Evolutionary conservation across 345 rosid genomes (phyloP).

Genomic region (Pelargonium nanum): DNA sequence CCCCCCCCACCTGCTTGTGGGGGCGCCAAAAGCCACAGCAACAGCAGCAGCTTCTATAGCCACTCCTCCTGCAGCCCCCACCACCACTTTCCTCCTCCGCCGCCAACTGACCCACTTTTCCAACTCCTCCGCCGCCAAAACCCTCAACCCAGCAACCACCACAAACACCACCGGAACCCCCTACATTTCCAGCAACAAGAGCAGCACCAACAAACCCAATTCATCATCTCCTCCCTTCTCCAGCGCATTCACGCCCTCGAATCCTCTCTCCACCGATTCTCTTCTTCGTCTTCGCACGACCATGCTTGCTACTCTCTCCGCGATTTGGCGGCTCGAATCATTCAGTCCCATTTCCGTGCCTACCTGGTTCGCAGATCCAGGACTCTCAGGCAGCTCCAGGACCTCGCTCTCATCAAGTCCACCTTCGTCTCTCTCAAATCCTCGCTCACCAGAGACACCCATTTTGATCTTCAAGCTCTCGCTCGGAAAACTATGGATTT

Average conservation of each 20-base stretch:
- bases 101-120: constrained; percentile 16
- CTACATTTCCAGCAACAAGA: constrained; percentile 14
- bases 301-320: constrained; percentile 49
- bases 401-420: constrained; percentile 61
- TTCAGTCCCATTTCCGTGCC: constrained; percentile 67
- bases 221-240: constrained; percentile 28
- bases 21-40: too few species aligned
- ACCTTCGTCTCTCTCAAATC: constrained; percentile 50
- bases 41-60: too few species aligned
- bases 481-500: constrained; percentile 52
- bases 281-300: constrained; percentile 41
- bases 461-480: constrained; percentile 30
- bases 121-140: constrained; percentile 3
- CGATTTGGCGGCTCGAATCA: constrained; percentile 73
- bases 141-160: constrained; percentile 13
- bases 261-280: constrained; percentile 12
- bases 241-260: constrained; percentile 21
- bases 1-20: constrained; percentile 36
- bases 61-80: constrained; percentile 32
- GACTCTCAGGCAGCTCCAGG: constrained; percentile 67
- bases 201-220: constrained; percentile 16
- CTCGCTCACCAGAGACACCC: constrained; percentile 39
- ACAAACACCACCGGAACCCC: constrained; percentile 6
- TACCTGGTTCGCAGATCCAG: constrained; percentile 71
- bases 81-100: constrained; percentile 21